Base-by-base conservation (phyloP, 352 stramenopile species). In the Pythium aquatile region DNA sequence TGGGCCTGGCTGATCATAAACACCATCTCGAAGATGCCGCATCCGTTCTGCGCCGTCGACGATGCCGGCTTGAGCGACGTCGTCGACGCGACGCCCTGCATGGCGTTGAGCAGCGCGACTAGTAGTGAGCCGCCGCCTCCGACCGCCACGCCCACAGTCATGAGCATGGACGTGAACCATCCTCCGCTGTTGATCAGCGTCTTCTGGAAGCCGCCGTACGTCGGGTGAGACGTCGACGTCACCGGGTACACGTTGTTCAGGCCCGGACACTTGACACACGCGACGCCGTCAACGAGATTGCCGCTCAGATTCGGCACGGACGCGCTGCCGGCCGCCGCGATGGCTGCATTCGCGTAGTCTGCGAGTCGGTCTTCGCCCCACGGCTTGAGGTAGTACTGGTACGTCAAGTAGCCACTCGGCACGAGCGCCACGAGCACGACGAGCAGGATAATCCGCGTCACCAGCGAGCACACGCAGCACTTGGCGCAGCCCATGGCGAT, bases 211-310 rank as follows among this genome's bases (percentile, higher is more conserved):
- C 51, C 52, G 10, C 76, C 73, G 55, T 74, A 81, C 30, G 61
- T 69, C 55, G 66, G 66, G 29, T 77, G 57, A 3, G 76, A 63
- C 24, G 59, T 73, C 4, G 66, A 24, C 26, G 67, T 74, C 9
- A 87, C 61, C 1, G 78, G 78, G 51, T 73, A 87, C 17, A 74
- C 69, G 20, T 69, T 55, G 61, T 85, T 87, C 33, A 85, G 62
- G 24, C 78, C 78, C 8, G 72, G 57, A 58, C 78, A 87, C 48
- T 74, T 54, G 17, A 70, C 63, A 26, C 78, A 87, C 2, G 76
- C 76, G 28, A 77, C 49, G 40, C 48, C 55, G 48, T 72, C 53
- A 29, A 64, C 54, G 1, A 66, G 37, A n/a, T 55, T 55, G 53
- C 47, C 47, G 61, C 56, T 63, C 37, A 73, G 55, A 42, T 65